Base-by-base conservation (phyloP, 176 grass and related monocot genomes). In the Puccinellia tenuiflora region DNA sequence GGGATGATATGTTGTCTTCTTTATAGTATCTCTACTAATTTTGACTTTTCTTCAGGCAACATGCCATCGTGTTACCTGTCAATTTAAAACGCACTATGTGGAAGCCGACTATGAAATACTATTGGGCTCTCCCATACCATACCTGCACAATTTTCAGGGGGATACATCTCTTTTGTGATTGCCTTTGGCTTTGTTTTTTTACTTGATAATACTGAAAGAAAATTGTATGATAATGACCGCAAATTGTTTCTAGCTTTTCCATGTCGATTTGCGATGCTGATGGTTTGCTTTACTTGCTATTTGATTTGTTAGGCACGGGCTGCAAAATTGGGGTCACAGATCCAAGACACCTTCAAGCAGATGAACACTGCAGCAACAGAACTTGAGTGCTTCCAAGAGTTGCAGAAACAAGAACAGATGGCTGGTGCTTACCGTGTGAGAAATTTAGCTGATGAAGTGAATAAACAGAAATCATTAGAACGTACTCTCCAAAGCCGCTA, bases 391-490 rank as follows among this genome's bases (percentile, higher is more conserved):
- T 98, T 98, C 68, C 84, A 93, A 83, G 92, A 83, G 68, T 78
- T 98, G 33, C 91, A 96, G 67, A 98, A 98, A 70, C 96, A 98
- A 82, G 96, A 98, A 83, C 72, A 83, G 4, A 75, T 95, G 52
- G 93, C 96, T 59, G 89, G 91, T 51, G 80, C 92, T 6, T 93
- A 76, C 61, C 71, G 96, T 37, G 51, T 98, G 9, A 85, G 71
- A 60, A 81, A 94, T 64, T 84, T 88, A 47, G 62, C 85, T 15
- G 92, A 95, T 67, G 90, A 93, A 86, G 89, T 98, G 62, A 88
- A 90, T 76, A 93, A 90, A 68, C 92, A 95, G 85, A 98, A 95
- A 88, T 52, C 78, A 18, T 72, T 93, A 79, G 96, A 99, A 63
- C 52, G 68, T 15, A 88, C 35, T 76, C 85, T 96, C 37, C 96